Evolutionary conservation across 192 early-diverging fungal species (phyloP).

Genomic region (Umbelopsis sp.): DNA sequence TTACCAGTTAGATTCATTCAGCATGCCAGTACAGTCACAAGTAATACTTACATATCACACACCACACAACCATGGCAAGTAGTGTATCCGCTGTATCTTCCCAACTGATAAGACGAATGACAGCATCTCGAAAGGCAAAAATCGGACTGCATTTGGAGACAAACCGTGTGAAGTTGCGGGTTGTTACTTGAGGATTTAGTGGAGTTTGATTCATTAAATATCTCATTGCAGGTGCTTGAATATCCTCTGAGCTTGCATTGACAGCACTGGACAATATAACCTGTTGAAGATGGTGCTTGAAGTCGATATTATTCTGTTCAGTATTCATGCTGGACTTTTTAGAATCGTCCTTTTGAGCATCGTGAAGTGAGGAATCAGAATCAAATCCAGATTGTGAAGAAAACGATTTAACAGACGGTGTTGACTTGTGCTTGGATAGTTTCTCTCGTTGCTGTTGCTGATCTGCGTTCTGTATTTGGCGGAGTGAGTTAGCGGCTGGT

Average conservation of each 20-base stretch:
- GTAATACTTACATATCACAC: slow-evolving; percentile 53
- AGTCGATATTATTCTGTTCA: slow-evolving; percentile 31
- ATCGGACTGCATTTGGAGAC: slow-evolving; percentile 63
- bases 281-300: slow-evolving; percentile 40
- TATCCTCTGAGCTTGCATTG: slow-evolving; percentile 38
- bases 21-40: neutral
- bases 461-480: slow-evolving; percentile 17
- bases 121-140: slow-evolving; percentile 63
- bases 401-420: slow-evolving; percentile 21
- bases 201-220: slow-evolving; percentile 39
- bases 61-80: slow-evolving; percentile 52
- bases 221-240: slow-evolving; percentile 47
- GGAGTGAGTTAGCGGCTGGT: slow-evolving; percentile 16
- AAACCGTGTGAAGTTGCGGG: slow-evolving; percentile 71
- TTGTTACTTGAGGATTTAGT: slow-evolving; percentile 66
- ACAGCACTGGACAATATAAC: slow-evolving; percentile 52
- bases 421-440: neutral
- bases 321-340: slow-evolving; percentile 28
- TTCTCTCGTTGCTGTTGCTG: slow-evolving; percentile 14
- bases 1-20: neutral
- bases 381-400: slow-evolving; percentile 8
- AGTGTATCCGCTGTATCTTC: slow-evolving; percentile 67
- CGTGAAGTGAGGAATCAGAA: neutral
- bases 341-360: neutral
- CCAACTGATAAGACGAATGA: slow-evolving; percentile 71